Evolutionary conservation across 202 grass and related monocot species (phyloP).

Genomic region (Elaeis oleifera): DNA sequence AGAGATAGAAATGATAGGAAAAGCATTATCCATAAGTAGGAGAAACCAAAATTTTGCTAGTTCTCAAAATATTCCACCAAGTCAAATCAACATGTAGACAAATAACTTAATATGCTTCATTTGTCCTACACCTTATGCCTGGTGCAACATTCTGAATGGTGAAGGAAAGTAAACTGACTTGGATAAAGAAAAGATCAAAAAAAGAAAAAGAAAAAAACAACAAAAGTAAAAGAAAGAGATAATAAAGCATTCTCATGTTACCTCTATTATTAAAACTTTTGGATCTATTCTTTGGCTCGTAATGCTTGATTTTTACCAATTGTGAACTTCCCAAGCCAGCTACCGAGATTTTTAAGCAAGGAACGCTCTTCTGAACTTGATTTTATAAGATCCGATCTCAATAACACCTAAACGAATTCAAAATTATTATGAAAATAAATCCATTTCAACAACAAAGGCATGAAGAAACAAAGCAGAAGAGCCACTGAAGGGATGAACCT

Average conservation of each 20-base stretch:
- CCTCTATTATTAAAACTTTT: constrained; percentile 89
- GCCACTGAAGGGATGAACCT: constrained; percentile 35
- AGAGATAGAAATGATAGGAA: too few species aligned
- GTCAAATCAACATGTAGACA: too few species aligned
- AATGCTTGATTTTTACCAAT: constrained; percentile 92
- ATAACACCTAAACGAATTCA: constrained; percentile 47
- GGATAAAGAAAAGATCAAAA: constrained; percentile 4
- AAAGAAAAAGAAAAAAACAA: not conserved
- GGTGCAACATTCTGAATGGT: too few species aligned
- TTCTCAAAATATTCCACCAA: too few species aligned
- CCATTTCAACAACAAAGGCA: not conserved
- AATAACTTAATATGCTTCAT: too few species aligned
- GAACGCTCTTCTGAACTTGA: constrained; percentile 98
- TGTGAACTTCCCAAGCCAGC: constrained; percentile 95
- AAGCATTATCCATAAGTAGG: too few species aligned
- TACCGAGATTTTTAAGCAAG: constrained; percentile 97
- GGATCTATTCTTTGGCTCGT: constrained; percentile 96
- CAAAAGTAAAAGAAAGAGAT: constrained; percentile 2
- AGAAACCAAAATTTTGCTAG: too few species aligned
- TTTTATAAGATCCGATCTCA: constrained; percentile 90
- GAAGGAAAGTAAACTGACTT: not conserved
- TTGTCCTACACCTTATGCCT: too few species aligned
- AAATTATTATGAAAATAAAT: constrained; percentile 2
- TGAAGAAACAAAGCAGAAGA: not conserved
- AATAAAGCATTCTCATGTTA: constrained; percentile 18